Evolutionary conservation across 306 rosid species (phyloP), one percentile per base, ranked within the genome.

Genomic region (Delonix regia): DNA sequence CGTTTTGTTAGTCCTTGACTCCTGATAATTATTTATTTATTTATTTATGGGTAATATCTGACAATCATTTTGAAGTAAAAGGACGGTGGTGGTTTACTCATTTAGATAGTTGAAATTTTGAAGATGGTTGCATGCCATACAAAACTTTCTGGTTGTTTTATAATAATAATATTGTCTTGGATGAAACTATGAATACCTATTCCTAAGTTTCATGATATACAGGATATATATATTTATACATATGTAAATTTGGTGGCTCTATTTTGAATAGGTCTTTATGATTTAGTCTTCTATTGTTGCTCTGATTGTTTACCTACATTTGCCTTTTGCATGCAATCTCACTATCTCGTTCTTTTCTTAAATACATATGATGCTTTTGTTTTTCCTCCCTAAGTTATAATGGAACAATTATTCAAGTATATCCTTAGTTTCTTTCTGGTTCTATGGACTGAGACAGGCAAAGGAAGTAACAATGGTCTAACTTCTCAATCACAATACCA

Each of bases 401-500:
- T 22, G 18, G 34, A 24, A 56, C 62, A 24, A 57, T n/a, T 5
- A 57, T 57, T 56, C 18, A 25, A 22, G 18, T 80, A 25, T 14
- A 49, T 67, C 34, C 11, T 45, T 4, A 38, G 27, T 48, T 70
- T 25, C 10, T 82, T 24, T 60, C 55, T 16, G 25, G 18, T 60
- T 67, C 71, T 84, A 78, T 84, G 86, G 33, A 60, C 25, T 33
- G 84, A 30, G 48, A 38, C 61, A 0, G 79, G 73, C 22, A 83
- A 85, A 68, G 68, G 34, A 65, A 61, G 28, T 45, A 28, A n/a
- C 72, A 77, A 87, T 67, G 82, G 69, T 21, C 70, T 74, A 57
- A 44, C 74, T 68, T 80, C 85, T 53, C 81, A 71, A 11, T 59
- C 89, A 59, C 82, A 78, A 62, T 18, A 74, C 74, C 82, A 67